Evolutionary conservation across 2,329 filamentous ascomycete species (phyloP).

Genomic region (Ceratocystis smalleyi): DNA sequence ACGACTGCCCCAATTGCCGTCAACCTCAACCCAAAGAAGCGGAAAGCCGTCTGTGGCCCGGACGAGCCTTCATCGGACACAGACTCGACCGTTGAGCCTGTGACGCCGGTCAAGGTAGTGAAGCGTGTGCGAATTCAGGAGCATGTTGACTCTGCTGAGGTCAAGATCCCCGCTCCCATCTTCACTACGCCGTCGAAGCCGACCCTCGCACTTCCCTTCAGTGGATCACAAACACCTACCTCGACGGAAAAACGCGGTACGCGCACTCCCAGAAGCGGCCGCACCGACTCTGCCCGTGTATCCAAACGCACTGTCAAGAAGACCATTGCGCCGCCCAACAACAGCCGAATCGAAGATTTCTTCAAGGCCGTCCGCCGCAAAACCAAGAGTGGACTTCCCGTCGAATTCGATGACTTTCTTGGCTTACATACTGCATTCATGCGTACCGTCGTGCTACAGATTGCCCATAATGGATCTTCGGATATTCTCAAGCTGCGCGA

Average conservation of each 20-base stretch:
- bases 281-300: slow-evolving; percentile 13
- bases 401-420: slow-evolving; percentile 43
- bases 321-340: slow-evolving; percentile 14
- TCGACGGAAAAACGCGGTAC: slow-evolving; percentile 13
- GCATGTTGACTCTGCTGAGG: slow-evolving; percentile 10
- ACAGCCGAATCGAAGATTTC: slow-evolving; percentile 26
- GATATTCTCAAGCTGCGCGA: slow-evolving; percentile 48
- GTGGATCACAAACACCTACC: slow-evolving; percentile 5
- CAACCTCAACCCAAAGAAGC: slow-evolving; percentile 25
- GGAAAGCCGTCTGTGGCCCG: slow-evolving; percentile 24
- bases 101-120: slow-evolving; percentile 12
- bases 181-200: slow-evolving; percentile 12
- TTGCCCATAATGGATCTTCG: slow-evolving; percentile 49
- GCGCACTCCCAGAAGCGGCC: slow-evolving; percentile 17
- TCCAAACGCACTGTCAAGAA: slow-evolving; percentile 16
- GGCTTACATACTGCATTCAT: slow-evolving; percentile 51
- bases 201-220: not conserved
- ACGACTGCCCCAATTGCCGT: slow-evolving; percentile 4
- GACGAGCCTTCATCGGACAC: slow-evolving; percentile 20
- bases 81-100: not conserved
- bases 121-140: slow-evolving; percentile 16
- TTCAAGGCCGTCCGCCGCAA: slow-evolving; percentile 22
- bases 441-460: slow-evolving; percentile 51
- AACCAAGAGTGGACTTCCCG: slow-evolving; percentile 29
- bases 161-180: slow-evolving; percentile 4